Evolutionary conservation across 164 flowering plant genomes (phyloP).

Genomic region (Buxus sempervirens): DNA sequence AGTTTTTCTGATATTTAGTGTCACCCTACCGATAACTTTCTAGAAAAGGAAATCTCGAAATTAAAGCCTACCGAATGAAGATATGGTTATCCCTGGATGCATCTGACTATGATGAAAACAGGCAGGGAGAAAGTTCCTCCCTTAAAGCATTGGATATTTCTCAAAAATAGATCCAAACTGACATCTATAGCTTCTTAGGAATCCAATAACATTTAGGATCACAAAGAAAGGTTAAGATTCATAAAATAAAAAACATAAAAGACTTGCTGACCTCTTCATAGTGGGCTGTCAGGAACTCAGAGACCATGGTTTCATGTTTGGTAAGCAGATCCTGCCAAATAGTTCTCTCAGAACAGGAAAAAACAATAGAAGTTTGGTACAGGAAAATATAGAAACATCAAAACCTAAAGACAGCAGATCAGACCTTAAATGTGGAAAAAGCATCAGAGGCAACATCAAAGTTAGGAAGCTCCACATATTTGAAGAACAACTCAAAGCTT

Average conservation of each 20-base stretch:
- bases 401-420: slow-evolving; percentile 16
- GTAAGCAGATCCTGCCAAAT: slow-evolving; percentile 85
- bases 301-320: slow-evolving; percentile 62
- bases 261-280: slow-evolving; percentile 73
- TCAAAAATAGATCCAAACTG: background rate
- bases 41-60: background rate
- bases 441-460: slow-evolving; percentile 98
- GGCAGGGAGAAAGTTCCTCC: background rate
- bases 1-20: background rate
- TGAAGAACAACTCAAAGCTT: slow-evolving; percentile 89
- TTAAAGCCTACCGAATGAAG: background rate
- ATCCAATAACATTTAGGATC: background rate
- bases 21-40: background rate
- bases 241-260: no score
- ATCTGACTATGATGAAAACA: background rate
- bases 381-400: slow-evolving; percentile 4
- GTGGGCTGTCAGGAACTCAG: slow-evolving; percentile 65
- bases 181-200: background rate
- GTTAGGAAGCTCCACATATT: slow-evolving; percentile 86
- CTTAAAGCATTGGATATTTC: background rate
- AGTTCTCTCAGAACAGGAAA: slow-evolving; percentile 7
- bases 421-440: slow-evolving; percentile 90
- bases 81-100: background rate
- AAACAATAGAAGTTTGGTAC: slow-evolving; percentile 1
- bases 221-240: no score